Evolutionary conservation across 2,329 filamentous ascomycete species (phyloP), one percentile per base, ranked within the genome.

Genomic region (Ophiostoma novo-ulmi): DNA sequence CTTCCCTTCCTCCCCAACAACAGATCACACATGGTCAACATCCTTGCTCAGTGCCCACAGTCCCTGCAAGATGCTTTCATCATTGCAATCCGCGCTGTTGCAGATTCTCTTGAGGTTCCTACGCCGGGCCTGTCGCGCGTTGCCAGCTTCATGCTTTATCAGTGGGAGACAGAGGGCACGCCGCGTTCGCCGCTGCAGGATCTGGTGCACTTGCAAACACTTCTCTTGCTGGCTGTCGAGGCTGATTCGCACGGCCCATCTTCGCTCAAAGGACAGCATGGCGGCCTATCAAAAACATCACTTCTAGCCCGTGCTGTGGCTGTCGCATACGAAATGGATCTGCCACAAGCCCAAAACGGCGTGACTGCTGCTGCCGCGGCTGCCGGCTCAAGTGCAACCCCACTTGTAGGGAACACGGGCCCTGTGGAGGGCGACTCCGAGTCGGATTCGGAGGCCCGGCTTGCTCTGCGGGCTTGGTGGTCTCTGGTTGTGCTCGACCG

Each of bases 401-500:
- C 58, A 14, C 58, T 63, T 6, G 61, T 13, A 22, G 55, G 38
- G 1, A 88, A 91, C 75, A 85, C 85, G 22, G 86, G 89, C 66
- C 87, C 89, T 65, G 58, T 48, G 1, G 61, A 22, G 6, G 38
- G 38, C 31, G 55, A 67, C 13, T 70, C 82, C 65, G 82, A 83
- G 69, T 78, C 79, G 5, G 82, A 85, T 5, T 77, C 81, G 2
- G 88, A 91, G 64, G 86, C 88, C 68, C 86, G 86, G 22, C 80
- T 92, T 4, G 84, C 85, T 1, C 81, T 88, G 68, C 85, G 89
- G 63, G 85, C 89, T 22, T 93, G 90, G 90, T 92, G 89, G 88
- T 86, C 87, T 17, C 80, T 93, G 44, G 85, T 92, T 65, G 84
- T 90, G 73, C 84, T 93, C 73, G 90, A 93, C 75, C 85, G 89